Conservation (phyloP, 495 filamentous ascomycete genomes). For the Penicillium nucicola region DNA sequence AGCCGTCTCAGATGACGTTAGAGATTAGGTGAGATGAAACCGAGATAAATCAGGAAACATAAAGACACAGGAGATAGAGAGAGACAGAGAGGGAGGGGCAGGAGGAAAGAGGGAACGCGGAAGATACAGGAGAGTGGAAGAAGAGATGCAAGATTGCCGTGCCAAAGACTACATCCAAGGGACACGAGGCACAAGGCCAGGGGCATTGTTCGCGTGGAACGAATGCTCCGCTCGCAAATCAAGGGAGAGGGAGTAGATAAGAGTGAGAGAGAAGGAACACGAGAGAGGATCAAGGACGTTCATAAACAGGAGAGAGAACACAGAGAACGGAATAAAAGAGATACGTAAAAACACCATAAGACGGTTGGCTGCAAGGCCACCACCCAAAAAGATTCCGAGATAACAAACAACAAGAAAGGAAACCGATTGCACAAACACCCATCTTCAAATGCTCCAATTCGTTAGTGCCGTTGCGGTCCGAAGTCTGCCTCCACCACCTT, state of each 20-base stretch:
- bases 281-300: constrained; percentile 10
- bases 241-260: constrained; percentile 9
- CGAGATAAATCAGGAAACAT: constrained; percentile 24
- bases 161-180: constrained; percentile 24
- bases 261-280: constrained; percentile 1
- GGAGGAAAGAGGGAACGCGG: background rate
- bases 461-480: constrained; percentile 54
- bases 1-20: constrained; percentile 27
- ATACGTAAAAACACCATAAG: constrained; percentile 22
- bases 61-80: constrained; percentile 3
- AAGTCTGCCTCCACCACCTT: constrained; percentile 67
- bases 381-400: constrained; percentile 43
- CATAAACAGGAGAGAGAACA: constrained; percentile 19
- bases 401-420: constrained; percentile 24
- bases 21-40: constrained; percentile 33
- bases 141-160: constrained; percentile 9
- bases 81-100: constrained; percentile 7
- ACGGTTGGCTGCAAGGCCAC: constrained; percentile 24
- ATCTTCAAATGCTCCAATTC: constrained; percentile 40
- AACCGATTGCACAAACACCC: constrained; percentile 43
- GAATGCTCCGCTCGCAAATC: constrained; percentile 17
- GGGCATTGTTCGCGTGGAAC: background rate
- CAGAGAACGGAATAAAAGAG: constrained; percentile 17
- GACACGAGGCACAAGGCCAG: constrained; percentile 8
- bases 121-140: constrained; percentile 1